Conservation (phyloP, 345 rosid species). For the Cardiospermum halicacabum region DNA sequence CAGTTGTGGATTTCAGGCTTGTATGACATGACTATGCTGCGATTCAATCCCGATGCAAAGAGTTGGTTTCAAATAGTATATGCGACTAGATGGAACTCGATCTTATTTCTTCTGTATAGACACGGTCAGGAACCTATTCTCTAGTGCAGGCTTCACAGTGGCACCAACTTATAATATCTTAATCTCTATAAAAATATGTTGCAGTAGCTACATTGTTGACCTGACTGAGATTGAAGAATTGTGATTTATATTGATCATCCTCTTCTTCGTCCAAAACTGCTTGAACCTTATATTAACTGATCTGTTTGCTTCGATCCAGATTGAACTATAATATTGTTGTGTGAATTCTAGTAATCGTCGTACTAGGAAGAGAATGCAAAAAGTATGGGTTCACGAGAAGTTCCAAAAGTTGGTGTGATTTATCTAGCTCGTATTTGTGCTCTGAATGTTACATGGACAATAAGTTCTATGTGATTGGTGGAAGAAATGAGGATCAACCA, state of each 20-base stretch:
- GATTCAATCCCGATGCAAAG: constrained; percentile 63
- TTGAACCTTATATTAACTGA: background rate
- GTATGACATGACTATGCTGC: constrained; percentile 92
- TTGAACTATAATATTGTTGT: constrained; percentile 84
- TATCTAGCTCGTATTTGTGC: constrained; percentile 30
- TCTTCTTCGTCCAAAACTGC: too few relatives aligned
- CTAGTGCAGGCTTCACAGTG: constrained; percentile 68
- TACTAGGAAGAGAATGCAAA: constrained; percentile 62
- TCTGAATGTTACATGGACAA: constrained; percentile 71
- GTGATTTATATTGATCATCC: too few relatives aligned
- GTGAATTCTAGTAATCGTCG: constrained; percentile 63
- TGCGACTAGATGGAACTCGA: constrained; percentile 75
- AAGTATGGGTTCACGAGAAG: constrained; percentile 96
- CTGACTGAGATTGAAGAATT: background rate
- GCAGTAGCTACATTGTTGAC: background rate
- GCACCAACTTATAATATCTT: too few relatives aligned
- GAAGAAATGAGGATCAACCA: constrained; percentile 43
- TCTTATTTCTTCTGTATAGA: constrained; percentile 84
- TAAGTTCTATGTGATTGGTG: constrained; percentile 77
- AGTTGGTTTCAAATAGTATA: constrained; percentile 73
- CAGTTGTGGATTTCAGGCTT: constrained; percentile 50
- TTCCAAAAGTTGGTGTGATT: constrained; percentile 53
- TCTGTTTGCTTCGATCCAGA: constrained; percentile 34
- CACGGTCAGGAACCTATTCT: constrained; percentile 51
- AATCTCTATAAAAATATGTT: too few relatives aligned